These are phyloP conservation scores for Pythium biforme DNA, from an alignment of 352 stramenopile species.

Conservation along the genomic window DNA sequence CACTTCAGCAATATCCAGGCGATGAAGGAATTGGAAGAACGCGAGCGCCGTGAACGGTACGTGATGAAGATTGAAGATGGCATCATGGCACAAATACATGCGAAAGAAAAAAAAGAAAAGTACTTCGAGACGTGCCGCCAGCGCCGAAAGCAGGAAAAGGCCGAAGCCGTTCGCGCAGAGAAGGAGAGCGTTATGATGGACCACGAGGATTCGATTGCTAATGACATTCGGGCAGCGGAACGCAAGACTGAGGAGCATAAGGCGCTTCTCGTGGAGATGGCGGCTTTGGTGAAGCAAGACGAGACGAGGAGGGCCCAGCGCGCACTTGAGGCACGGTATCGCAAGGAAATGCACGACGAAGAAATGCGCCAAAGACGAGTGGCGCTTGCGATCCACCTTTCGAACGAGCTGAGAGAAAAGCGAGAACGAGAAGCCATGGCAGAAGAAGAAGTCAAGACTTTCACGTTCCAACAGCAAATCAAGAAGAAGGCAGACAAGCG, in stretches of 20 bases:
- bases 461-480: constrained; percentile 13
- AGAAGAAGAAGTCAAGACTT: constrained; percentile 34
- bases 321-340: constrained; percentile 48
- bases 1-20: constrained; percentile 45
- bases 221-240: constrained; percentile 11
- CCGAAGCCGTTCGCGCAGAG: constrained; percentile 30
- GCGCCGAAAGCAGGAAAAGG: constrained; percentile 31
- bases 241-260: constrained; percentile 36
- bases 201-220: constrained; percentile 39
- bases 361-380: constrained; percentile 51
- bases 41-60: constrained; percentile 48
- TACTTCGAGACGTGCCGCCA: constrained; percentile 46
- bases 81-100: constrained; percentile 25
- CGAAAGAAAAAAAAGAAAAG: constrained; percentile 36
- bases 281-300: constrained; percentile 36
- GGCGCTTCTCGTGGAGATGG: constrained; percentile 41
- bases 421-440: constrained; percentile 49
- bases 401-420: constrained; percentile 36
- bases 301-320: constrained; percentile 33
- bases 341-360: constrained; percentile 65
- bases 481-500: constrained; percentile 33
- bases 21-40: constrained; percentile 42
- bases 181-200: constrained; percentile 42
- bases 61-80: constrained; percentile 47
- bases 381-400: constrained; percentile 31